Evolutionary conservation across 148 eudicot species (phyloP).

Genomic region (Dianthus caryophyllus): DNA sequence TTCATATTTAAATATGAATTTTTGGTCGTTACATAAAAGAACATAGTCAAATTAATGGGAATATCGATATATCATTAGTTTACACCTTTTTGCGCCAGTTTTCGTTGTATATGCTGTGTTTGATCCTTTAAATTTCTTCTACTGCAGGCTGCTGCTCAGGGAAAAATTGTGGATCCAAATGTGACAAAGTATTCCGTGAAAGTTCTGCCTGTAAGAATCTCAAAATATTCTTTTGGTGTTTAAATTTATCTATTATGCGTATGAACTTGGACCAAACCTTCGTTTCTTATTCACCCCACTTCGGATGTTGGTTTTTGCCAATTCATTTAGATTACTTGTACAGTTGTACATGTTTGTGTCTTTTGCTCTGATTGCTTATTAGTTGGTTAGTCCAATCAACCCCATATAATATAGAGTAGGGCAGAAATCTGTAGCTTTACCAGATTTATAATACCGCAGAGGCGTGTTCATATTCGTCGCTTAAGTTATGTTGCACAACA

Average conservation of each 20-base stretch:
- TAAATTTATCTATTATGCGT: not conserved
- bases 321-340: not conserved
- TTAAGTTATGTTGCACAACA: not conserved
- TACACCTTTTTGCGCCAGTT: not conserved
- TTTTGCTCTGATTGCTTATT: too few species aligned
- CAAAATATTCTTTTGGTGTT: not conserved
- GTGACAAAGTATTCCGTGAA: slow-evolving; percentile 84
- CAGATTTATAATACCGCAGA: too few species aligned
- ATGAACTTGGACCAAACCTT: not conserved
- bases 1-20: slow-evolving; percentile 7
- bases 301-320: not conserved
- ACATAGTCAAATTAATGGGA: not conserved
- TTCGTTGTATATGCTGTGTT: not conserved
- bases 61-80: not conserved
- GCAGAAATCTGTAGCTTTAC: too few species aligned
- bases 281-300: not conserved
- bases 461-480: too few species aligned
- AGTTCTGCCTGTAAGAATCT: slow-evolving; percentile 79
- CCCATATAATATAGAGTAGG: too few species aligned
- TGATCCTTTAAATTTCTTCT: not conserved
- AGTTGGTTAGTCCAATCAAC: too few species aligned
- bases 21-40: not conserved
- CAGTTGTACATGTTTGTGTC: not conserved
- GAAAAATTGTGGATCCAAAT: slow-evolving; percentile 74
- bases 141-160: slow-evolving; percentile 63